phyloP scores from a whole-genome alignment of 352 stramenopile genomes.

The Pythium periplocum region DNA sequence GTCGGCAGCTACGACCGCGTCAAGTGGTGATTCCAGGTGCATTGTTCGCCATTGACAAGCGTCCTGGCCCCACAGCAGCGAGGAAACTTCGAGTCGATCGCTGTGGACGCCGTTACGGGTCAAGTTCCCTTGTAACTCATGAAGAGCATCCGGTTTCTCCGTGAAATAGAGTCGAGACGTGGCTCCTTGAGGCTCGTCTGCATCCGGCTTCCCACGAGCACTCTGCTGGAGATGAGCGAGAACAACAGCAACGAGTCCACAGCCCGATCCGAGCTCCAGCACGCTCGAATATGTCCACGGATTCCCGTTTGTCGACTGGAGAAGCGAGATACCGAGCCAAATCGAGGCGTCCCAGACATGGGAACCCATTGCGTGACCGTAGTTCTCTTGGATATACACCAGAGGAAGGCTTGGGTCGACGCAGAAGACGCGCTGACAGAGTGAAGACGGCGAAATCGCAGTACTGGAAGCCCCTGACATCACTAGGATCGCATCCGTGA shows the following conservation, averaged over 20 bases:
- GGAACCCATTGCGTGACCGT: conserved; percentile 58
- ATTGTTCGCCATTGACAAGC: too few species aligned
- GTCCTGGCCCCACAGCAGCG: conserved; percentile 30
- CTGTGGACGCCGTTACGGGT: conserved; percentile 12
- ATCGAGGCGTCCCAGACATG: conserved; percentile 69
- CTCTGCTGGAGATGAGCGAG: conserved; percentile 5
- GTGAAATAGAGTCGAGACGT: conserved; percentile 12
- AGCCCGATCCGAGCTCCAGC: conserved; percentile 45
- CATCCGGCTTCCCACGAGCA: too few species aligned
- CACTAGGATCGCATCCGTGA: conserved; percentile 21
- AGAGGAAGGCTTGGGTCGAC: not conserved
- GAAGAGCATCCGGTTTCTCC: conserved; percentile 8
- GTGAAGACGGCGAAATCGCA: conserved; percentile 1
- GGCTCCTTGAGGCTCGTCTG: too few species aligned
- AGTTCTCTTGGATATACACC: conserved; percentile 39
- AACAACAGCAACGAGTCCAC: conserved; percentile 39
- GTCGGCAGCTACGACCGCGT: conserved; percentile 41
- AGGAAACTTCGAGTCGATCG: conserved; percentile 2
- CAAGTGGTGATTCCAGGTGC: not conserved
- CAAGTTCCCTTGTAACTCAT: conserved; percentile 26
- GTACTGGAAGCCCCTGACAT: not conserved
- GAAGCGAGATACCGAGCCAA: conserved; percentile 29
- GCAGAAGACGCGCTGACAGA: conserved; percentile 11
- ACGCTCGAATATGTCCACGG: conserved; percentile 4
- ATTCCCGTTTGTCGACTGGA: too few species aligned